Evolutionary conservation across 768 basidiomycete species (phyloP), one percentile per base, ranked within the genome.

Genomic region (Tulasnella sp.): DNA sequence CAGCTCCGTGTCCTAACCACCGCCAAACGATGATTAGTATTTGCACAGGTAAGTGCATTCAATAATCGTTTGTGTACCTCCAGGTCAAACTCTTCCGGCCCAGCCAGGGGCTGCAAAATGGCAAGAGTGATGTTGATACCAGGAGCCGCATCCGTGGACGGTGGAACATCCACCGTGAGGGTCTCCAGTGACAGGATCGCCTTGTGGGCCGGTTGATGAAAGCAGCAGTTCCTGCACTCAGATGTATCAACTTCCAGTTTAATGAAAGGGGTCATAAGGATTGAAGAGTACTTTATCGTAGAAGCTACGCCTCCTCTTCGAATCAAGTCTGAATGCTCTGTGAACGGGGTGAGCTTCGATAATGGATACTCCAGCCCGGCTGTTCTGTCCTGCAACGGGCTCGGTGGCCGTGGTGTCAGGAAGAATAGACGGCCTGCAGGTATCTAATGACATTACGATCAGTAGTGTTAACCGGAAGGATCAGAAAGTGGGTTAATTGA

Each of bases 71-170:
- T 56, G 64, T 76, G 55, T 65, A 89, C 90, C 63, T 97, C 94
- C 1, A 95, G 76, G 59, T 96, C 93, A 61, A 89, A 84, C 71
- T 98, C 96, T 71, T 98, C 96, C 1, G 92, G 86, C 4, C 95
- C 94, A 43, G 95, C 92, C 1, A 99, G 75, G 0, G 96, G 95
- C 0, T 94, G 79, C 2, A 99, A 77, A 10, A 99, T 76, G 67
- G 83, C 87, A 0, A 90, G 86, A 9, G 98, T 76, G 1, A 86
- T 80, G 70, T 92, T 86, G 34, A 97, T 82, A 3, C 93, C 92
- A 1, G 88, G 81, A 2, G 85, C 82, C 2, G 70, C 70, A 13
- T 67, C 65, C n/a, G 72, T 73, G 17, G 83, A 83, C 1, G 86
- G 81, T 3, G 80, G 77, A 4, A 86, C 76, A 13, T 79, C 65